Conservation (phyloP, 371 early-diverging fungal genomes). For the Mortierella sp. region DNA sequence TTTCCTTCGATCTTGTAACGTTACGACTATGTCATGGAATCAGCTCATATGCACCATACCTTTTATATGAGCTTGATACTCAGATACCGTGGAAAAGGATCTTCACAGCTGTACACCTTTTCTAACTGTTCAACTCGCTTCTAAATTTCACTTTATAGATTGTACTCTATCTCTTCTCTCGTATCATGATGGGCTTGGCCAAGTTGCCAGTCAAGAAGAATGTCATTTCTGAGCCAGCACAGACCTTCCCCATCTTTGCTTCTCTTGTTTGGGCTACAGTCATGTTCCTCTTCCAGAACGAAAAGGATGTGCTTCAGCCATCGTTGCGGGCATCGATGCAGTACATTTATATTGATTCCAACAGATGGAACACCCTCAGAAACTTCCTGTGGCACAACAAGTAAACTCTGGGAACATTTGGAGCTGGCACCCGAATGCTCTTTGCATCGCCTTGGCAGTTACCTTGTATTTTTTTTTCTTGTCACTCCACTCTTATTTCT, state of each 20-base stretch:
- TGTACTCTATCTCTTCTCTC: slow-evolving; percentile 93
- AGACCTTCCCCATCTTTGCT: slow-evolving; percentile 92
- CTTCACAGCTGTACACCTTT: too few species aligned
- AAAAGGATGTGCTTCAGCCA: slow-evolving; percentile 91
- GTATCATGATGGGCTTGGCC: slow-evolving; percentile 89
- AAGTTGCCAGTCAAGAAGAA: slow-evolving; percentile 83
- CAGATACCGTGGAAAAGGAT: too few species aligned
- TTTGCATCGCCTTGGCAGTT: neutral
- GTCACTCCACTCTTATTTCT: neutral
- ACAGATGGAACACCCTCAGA: slow-evolving; percentile 81
- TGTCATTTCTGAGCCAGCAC: slow-evolving; percentile 75
- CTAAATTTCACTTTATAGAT: too few species aligned
- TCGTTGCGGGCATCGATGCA: slow-evolving; percentile 95
- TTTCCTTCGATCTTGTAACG: too few species aligned
- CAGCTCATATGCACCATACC: too few species aligned
- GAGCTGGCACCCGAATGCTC: neutral
- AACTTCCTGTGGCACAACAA: slow-evolving; percentile 92
- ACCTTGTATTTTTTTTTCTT: neutral
- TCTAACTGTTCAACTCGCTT: too few species aligned
- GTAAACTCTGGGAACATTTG: slow-evolving; percentile 57
- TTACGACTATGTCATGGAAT: too few species aligned
- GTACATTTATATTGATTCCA: slow-evolving; percentile 90
- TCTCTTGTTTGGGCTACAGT: slow-evolving; percentile 96
- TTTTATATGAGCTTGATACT: too few species aligned
- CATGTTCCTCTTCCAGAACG: slow-evolving; percentile 94